phyloP scores from a whole-genome alignment of 306 rosid genomes.

The Trifolium pratense region DNA sequence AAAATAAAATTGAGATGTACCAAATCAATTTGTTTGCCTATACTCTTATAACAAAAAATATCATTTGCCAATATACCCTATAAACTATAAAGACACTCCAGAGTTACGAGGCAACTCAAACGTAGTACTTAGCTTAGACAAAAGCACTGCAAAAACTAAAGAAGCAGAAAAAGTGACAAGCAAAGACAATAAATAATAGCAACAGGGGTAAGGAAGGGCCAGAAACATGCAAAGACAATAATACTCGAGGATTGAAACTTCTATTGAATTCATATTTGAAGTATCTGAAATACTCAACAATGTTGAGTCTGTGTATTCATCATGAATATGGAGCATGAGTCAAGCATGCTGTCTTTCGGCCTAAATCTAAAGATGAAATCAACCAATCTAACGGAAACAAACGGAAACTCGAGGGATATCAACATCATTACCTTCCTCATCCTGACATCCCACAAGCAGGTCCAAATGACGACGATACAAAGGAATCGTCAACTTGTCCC shows the following conservation, averaged over 20 bases:
- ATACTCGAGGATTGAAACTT: conserved; percentile 32
- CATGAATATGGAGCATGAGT: conserved; percentile 26
- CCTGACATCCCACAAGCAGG: conserved; percentile 92
- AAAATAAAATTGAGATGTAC: too few species aligned
- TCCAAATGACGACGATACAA: conserved; percentile 77
- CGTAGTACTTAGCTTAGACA: too few species aligned
- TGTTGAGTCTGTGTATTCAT: conserved; percentile 31
- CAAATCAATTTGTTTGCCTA: too few species aligned
- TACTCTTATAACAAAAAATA: too few species aligned
- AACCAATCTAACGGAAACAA: conserved; percentile 72
- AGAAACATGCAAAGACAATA: not conserved
- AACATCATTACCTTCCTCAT: conserved; percentile 81
- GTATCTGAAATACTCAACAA: conserved; percentile 28
- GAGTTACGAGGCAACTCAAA: too few species aligned
- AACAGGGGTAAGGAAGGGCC: not conserved
- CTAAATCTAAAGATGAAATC: conserved; percentile 32
- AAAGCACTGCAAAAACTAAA: not conserved
- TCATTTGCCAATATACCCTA: too few species aligned
- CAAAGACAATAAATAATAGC: not conserved
- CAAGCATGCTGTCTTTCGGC: conserved; percentile 43
- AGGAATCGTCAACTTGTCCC: conserved; percentile 76
- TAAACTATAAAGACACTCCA: too few species aligned
- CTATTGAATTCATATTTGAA: conserved; percentile 40
- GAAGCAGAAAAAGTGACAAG: not conserved
- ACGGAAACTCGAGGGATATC: conserved; percentile 87